phyloP scores from a whole-genome alignment of 768 basidiomycete genomes.

The Lactarius indigo region DNA sequence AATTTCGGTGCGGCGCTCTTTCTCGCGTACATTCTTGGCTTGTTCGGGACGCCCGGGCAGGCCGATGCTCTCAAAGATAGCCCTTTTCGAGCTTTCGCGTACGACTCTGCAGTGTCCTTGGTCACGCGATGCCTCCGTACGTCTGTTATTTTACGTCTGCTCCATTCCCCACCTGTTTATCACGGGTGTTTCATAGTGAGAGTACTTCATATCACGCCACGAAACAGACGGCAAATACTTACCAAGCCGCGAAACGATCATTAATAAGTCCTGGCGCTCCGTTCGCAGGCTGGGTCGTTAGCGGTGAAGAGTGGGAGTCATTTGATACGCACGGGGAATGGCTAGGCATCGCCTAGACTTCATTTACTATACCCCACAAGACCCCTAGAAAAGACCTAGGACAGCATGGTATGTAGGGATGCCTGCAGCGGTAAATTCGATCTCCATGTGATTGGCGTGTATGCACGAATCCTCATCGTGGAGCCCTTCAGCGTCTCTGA shows the following conservation, averaged over 20 bases:
- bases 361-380: background rate
- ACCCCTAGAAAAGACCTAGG: background rate
- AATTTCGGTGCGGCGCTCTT: constrained; percentile 48
- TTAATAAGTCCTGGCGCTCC: constrained; percentile 44
- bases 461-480: background rate
- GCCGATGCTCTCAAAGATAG: constrained; percentile 49
- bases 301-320: constrained; percentile 50
- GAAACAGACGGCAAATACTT: constrained; percentile 43
- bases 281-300: constrained; percentile 62
- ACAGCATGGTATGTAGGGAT: background rate
- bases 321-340: constrained; percentile 36
- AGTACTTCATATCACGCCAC: constrained; percentile 41
- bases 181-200: constrained; percentile 16
- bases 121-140: constrained; percentile 17
- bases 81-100: constrained; percentile 49
- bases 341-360: background rate
- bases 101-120: constrained; percentile 27
- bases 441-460: background rate
- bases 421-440: background rate
- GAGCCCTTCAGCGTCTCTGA: background rate
- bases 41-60: constrained; percentile 32
- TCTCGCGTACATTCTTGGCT: background rate
- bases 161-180: background rate
- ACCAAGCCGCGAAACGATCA: constrained; percentile 48
- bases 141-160: constrained; percentile 11